A percentile compares a stretch with the other conserved stretches of the same genome.
phyloP scores from a whole-genome alignment of 257 asterid genomes.

The Lycium ferocissimum region DNA sequence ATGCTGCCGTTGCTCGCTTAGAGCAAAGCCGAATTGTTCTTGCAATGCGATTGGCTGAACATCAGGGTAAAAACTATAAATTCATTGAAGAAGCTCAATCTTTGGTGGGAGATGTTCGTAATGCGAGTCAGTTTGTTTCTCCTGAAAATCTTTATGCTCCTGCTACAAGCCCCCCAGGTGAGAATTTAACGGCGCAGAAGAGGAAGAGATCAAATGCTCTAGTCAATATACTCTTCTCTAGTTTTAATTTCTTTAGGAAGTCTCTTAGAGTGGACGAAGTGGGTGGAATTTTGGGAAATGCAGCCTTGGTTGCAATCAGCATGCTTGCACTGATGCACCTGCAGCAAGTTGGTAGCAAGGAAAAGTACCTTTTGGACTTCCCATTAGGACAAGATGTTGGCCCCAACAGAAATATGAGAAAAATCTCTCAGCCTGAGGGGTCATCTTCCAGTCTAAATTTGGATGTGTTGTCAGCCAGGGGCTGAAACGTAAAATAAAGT shows the following conservation, averaged over 20 bases:
- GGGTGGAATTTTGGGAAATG: constrained; percentile 84
- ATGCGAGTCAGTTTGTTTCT: constrained; percentile 63
- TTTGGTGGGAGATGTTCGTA: constrained; percentile 79
- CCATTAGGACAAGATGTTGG: constrained; percentile 39
- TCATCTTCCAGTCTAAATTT: constrained; percentile 49
- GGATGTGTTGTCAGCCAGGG: constrained; percentile 87
- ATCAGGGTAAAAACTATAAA: constrained; percentile 86
- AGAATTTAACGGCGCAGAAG: constrained; percentile 39
- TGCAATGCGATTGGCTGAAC: constrained; percentile 96
- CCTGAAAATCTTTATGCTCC: constrained; percentile 62
- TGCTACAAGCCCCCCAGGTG: constrained; percentile 44
- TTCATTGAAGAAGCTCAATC: constrained; percentile 95
- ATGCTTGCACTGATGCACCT: constrained; percentile 81
- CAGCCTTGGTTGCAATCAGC: constrained; percentile 90
- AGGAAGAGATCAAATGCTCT: constrained; percentile 55
- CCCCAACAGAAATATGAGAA: constrained; percentile 52
- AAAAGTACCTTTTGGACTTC: constrained; percentile 48
- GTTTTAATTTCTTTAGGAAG: constrained; percentile 60
- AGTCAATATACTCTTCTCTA: constrained; percentile 53
- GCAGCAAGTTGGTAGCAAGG: constrained; percentile 60
- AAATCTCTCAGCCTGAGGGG: constrained; percentile 44
- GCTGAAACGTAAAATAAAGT: constrained; percentile 38
- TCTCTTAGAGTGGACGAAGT: constrained; percentile 71
- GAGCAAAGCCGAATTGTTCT: constrained; percentile 91
- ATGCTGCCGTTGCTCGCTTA: constrained; percentile 86